A percentile compares a stretch with the other conserved stretches of the same genome.
Conservation (phyloP, 169 alveolate species). For the Eimeria sp. region DNA sequence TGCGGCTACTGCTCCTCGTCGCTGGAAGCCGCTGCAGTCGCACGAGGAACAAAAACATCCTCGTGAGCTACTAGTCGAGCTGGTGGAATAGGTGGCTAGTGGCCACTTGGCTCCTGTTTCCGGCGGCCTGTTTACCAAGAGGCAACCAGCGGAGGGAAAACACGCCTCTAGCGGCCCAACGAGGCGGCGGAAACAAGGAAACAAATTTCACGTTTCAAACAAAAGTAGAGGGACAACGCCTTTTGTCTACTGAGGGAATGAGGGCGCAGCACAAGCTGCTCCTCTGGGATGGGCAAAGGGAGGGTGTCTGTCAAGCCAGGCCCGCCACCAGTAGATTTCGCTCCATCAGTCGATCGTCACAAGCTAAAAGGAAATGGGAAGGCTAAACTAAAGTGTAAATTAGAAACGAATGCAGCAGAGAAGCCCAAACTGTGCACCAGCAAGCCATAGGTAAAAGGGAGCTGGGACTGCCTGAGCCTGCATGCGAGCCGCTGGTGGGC, state of each 20-base stretch:
- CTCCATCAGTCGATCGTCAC: neutral
- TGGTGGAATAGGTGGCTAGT: neutral
- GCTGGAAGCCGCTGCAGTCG: neutral
- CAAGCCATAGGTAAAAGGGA: neutral
- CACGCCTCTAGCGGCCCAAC: neutral
- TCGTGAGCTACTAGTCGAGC: neutral
- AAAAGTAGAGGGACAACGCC: neutral
- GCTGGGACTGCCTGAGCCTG: neutral
- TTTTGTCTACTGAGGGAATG: neutral
- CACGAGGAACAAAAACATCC: neutral
- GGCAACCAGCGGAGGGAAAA: too few species aligned
- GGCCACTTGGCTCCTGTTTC: neutral
- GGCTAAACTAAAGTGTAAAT: neutral
- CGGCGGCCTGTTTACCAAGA: neutral
- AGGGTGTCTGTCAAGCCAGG: neutral
- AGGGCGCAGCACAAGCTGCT: neutral
- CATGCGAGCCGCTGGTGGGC: neutral
- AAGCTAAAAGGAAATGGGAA: neutral
- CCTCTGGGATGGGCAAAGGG: neutral
- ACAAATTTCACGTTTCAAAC: neutral
- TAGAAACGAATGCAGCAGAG: neutral
- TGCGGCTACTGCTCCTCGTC: neutral
- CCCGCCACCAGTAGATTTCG: neutral
- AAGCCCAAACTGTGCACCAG: neutral
- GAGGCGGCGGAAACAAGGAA: neutral